Percentiles rank a stretch among this genome's conserved stretches.
Evolutionary conservation across 352 stramenopile species (phyloP).

Genomic region (Phytophthora rubi): DNA sequence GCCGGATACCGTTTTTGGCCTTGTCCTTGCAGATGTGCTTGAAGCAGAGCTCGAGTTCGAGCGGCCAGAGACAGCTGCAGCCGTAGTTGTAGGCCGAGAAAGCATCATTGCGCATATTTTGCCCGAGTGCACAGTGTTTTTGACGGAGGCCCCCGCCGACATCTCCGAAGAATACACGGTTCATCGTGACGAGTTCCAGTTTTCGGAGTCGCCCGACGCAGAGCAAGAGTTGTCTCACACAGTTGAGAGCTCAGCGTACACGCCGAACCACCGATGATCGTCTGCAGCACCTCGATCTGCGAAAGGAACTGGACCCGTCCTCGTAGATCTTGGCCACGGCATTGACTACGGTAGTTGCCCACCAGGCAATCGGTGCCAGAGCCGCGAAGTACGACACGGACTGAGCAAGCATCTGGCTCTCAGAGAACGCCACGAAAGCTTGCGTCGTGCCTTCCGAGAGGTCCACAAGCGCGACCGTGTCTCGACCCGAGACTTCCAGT

Average conservation of each 20-base stretch:
- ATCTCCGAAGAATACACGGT: conserved; percentile 58
- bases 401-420: conserved; percentile 53
- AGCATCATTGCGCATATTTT: conserved; percentile 49
- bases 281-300: conserved; percentile 41
- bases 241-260: conserved; percentile 42
- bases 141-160: conserved; percentile 56
- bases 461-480: conserved; percentile 46
- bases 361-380: conserved; percentile 46
- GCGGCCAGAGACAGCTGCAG: conserved; percentile 18
- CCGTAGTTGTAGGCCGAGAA: conserved; percentile 61
- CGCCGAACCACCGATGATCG: conserved; percentile 24
- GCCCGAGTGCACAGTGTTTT: conserved; percentile 59
- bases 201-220: conserved; percentile 43
- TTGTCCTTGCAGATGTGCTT: conserved; percentile 53
- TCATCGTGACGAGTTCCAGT: conserved; percentile 50
- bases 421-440: conserved; percentile 55
- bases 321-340: conserved; percentile 41
- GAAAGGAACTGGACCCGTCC: conserved; percentile 52
- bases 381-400: conserved; percentile 59
- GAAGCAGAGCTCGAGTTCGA: conserved; percentile 44
- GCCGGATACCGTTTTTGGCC: conserved; percentile 46
- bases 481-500: conserved; percentile 28
- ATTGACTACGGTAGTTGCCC: conserved; percentile 31
- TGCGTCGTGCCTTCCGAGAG: conserved; percentile 66
- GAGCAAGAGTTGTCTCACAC: conserved; percentile 43